These are phyloP conservation scores for Neurospora tetraspora DNA, from an alignment of 495 filamentous ascomycete species.

Conservation along the genomic window DNA sequence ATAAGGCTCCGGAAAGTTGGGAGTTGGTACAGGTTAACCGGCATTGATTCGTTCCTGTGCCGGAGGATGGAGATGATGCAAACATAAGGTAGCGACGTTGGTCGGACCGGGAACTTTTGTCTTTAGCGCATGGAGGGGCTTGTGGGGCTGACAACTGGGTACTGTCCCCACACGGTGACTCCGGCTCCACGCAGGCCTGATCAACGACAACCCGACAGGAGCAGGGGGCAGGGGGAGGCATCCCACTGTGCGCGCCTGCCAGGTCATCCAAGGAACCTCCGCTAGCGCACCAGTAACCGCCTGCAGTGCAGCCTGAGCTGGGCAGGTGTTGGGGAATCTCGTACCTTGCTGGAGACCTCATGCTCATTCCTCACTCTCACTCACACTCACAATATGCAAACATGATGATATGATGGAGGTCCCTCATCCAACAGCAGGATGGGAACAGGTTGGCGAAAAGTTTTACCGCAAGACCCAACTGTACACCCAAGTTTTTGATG, in stretches of 20 bases:
- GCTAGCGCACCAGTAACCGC: background rate
- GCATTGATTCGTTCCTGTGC: background rate
- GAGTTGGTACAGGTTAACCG: background rate
- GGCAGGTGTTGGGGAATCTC: background rate
- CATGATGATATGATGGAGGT: constrained; percentile 36
- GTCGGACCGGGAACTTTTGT: background rate
- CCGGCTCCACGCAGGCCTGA: background rate
- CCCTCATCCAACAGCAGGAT: constrained; percentile 70
- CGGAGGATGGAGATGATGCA: background rate
- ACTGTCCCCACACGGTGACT: background rate
- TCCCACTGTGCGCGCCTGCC: background rate
- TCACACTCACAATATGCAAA: constrained; percentile 42
- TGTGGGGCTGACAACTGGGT: background rate
- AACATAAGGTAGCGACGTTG: background rate
- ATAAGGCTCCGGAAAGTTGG: background rate
- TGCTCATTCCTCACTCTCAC: constrained; percentile 80
- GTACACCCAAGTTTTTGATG: constrained; percentile 85
- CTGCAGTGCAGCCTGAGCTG: background rate
- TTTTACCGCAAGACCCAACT: constrained; percentile 92
- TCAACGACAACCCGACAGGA: background rate
- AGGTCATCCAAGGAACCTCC: background rate
- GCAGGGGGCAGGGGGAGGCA: background rate
- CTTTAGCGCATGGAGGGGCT: background rate
- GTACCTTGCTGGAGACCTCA: constrained; percentile 67
- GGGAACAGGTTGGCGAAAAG: constrained; percentile 82